Base-by-base conservation (phyloP, 2,329 filamentous ascomycete species). In the Westerdykella sp. region DNA sequence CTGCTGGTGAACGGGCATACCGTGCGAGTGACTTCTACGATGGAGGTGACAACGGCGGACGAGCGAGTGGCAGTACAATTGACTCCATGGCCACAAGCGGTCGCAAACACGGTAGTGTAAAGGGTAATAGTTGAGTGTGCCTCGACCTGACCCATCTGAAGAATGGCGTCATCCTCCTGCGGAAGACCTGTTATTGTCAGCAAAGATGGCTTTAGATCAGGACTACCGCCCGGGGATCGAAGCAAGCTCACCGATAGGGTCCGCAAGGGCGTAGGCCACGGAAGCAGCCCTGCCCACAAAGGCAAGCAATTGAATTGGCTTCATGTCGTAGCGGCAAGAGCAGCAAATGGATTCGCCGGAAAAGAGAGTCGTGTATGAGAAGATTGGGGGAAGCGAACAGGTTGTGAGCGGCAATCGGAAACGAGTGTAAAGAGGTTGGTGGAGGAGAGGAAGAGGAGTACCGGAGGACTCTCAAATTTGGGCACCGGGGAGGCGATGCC, bases 1-100 rank as follows among this genome's bases (percentile, higher is more conserved):
- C n/a, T 35, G 32, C 32, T 35, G 32, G 66, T 69, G 41, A 65
- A 48, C 12, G 67, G 67, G 50, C 67, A 70, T 49, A 69, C 53
- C 14, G 67, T 69, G 25, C 67, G 69, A 12, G 64, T 64, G 23
- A 64, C 44, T 16, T 63, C 51, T 32, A 67, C 44, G 48, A 62
- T 51, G 18, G 60, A 57, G 18, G 67, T 70, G 42, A 63, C 46
- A 42, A 62, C 49, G 7, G 56, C 53, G 12, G 55, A 49, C 11
- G 57, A 53, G 18, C 50, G 44, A 25, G 45, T 46, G 9, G 66
- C 65, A 51, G 67, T 70, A 44, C 59, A 50, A 35, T 55, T 60
- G 42, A 67, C 59, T n/a, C 45, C 50, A 13, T 59, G 32, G 6
- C 55, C 53, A 49, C 67, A 70, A 48, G 58, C 55, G 49, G 51